Conservation (phyloP, 2,329 filamentous ascomycete genomes). For the Fusarium lyarnte region DNA sequence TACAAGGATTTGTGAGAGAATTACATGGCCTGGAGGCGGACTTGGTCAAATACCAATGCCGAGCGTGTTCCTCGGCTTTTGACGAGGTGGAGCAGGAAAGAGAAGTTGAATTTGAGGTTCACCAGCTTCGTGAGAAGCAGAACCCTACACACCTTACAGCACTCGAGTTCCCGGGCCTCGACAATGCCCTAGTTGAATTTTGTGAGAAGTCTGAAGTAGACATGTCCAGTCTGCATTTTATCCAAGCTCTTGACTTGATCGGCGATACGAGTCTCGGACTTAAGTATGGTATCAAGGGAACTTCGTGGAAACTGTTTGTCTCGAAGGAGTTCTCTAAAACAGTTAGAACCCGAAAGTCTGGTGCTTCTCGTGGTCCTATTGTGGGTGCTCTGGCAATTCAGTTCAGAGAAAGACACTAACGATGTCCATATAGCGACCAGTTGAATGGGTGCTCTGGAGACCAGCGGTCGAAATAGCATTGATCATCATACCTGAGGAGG, state of each 20-base stretch:
- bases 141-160: slow-evolving; percentile 53
- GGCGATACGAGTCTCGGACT: neutral
- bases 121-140: slow-evolving; percentile 65
- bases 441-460: slow-evolving; percentile 4
- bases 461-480: neutral
- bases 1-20: neutral
- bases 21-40: neutral
- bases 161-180: slow-evolving; percentile 56
- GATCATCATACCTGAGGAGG: neutral
- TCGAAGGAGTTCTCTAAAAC: neutral
- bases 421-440: neutral
- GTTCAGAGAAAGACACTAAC: rapidly evolving
- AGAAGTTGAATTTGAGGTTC: slow-evolving; percentile 67
- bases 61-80: slow-evolving; percentile 57
- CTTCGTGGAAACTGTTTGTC: neutral
- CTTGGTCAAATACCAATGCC: neutral
- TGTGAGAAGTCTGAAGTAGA: neutral
- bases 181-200: slow-evolving; percentile 30
- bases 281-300: neutral
- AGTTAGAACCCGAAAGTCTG: neutral
- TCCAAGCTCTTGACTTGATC: neutral
- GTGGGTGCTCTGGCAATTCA: neutral
- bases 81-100: slow-evolving; percentile 70
- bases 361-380: neutral
- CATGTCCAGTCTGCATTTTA: neutral